phyloP scores from a whole-genome alignment of 1,139 yeast genomes.

The Zygosaccharomyces pseudobailii region DNA sequence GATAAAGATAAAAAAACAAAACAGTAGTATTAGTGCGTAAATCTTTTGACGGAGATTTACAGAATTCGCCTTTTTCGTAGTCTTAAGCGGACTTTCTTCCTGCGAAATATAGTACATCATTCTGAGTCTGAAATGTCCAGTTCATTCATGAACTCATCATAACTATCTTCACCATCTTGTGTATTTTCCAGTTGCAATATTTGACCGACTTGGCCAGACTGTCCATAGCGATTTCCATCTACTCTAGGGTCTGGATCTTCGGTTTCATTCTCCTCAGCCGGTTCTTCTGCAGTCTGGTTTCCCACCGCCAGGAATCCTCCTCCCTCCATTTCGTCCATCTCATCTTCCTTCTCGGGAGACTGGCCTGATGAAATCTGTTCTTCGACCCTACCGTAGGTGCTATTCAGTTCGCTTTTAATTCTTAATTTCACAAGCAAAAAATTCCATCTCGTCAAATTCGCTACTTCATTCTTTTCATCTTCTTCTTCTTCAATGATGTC shows the following conservation, averaged over 20 bases:
- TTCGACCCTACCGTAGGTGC: slow-evolving; percentile 55
- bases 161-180: slow-evolving; percentile 21
- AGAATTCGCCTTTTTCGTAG: too few relatives aligned
- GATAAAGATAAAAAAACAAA: not conserved
- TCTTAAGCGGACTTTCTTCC: not conserved
- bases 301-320: slow-evolving; percentile 29
- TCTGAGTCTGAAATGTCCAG: slow-evolving; percentile 14
- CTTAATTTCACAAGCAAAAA: slow-evolving; percentile 64
- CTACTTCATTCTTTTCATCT: slow-evolving; percentile 42
- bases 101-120: not conserved
- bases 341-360: slow-evolving; percentile 7
- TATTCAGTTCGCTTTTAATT: slow-evolving; percentile 63
- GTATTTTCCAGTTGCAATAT: not conserved
- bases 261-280: slow-evolving; percentile 3
- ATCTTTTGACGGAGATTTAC: too few relatives aligned
- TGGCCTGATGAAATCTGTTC: slow-evolving; percentile 17
- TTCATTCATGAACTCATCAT: slow-evolving; percentile 25
- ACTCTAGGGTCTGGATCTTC: not conserved
- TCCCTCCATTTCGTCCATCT: slow-evolving; percentile 9
- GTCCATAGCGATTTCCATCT: slow-evolving; percentile 4
- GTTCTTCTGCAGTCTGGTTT: slow-evolving; percentile 7
- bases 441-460: slow-evolving; percentile 70
- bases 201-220: slow-evolving; percentile 2
- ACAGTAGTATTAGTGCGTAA: not conserved
- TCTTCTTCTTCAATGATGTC: slow-evolving; percentile 44